Base-by-base conservation (phyloP, 2,329 filamentous ascomycete genomes). In the Colletotrichum phormii region DNA sequence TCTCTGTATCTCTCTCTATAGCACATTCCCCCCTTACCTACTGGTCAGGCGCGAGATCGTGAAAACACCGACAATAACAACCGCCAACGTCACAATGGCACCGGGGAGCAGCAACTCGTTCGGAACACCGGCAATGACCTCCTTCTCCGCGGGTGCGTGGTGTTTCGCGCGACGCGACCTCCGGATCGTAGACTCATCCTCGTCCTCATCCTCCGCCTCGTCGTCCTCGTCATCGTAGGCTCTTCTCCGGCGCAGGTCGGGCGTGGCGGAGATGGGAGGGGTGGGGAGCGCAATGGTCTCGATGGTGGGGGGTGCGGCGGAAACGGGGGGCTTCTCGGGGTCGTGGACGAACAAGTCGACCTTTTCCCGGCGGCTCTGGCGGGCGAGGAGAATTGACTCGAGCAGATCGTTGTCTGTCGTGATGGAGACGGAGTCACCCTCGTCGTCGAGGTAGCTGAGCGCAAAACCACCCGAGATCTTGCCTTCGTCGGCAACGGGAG, bases 291-390 rank as follows among this genome's bases (percentile, higher is more conserved):
- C 77, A 0, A 79, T 73, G 1, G 84, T 78, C 29, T 87, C 83
- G 3, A 85, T 82, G 26, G 82, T 79, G 29, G 86, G 88, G 12
- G 91, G 82, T 0, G 90, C 89, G 1, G 89, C 86, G 11, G 91
- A 86, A n/a, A 95, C 88, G 0, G 95, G 94, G n/a, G 96, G 91
- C 84, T 97, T 93, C 75, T 95, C 91, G 0, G 96, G 95, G 78
- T 99, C 94, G 81, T 99, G 97, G 13, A 98, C 95, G 78, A 98
- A 98, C 18, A 99, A 89, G 79, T 99, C 97, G 24, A 99, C 97
- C 88, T 99, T 99, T 77, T 98, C 97, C 58, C 91, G 92, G 77
- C 88, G 91, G 58, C 90, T 89, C 71, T 93, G 91, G 73, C 94
- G 92, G 5, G 96, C 94, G 33, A 98, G 89, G 24, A 92, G 88